Evolutionary conservation across 2,329 filamentous ascomycete species (phyloP).

Genomic region (Trematosphaeria pertusa): DNA sequence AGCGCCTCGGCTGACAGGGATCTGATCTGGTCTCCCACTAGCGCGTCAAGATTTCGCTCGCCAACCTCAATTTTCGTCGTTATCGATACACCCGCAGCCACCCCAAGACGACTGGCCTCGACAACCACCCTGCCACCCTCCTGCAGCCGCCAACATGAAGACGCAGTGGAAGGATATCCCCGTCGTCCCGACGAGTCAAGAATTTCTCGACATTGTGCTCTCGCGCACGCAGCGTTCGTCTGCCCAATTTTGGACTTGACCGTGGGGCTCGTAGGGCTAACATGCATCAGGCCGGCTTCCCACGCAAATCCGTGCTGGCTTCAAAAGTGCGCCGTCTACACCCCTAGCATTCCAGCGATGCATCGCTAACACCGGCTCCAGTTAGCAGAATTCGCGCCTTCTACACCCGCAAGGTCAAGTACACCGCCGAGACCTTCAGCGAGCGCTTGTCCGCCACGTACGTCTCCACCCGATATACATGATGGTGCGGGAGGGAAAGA

Average conservation of each 20-base stretch:
- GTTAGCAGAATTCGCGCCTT: constrained; percentile 93
- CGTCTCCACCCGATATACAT: too few species aligned
- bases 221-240: constrained; percentile 62
- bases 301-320: constrained; percentile 93
- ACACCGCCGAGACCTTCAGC: constrained; percentile 93
- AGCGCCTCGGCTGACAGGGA: too few species aligned
- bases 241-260: constrained; percentile 1
- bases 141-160: constrained; percentile 41
- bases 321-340: too few species aligned
- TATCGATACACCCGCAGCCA: too few species aligned
- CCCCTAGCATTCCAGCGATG: too few species aligned
- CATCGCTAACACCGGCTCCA: too few species aligned
- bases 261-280: constrained; percentile 25
- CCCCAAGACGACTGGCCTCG: too few species aligned
- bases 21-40: too few species aligned
- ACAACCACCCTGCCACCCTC: too few species aligned
- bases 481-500: too few species aligned
- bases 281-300: constrained; percentile 76
- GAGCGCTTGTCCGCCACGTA: constrained; percentile 93
- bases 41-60: too few species aligned
- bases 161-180: constrained; percentile 69
- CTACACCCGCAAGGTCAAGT: constrained; percentile 94
- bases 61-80: too few species aligned
- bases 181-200: constrained; percentile 88
- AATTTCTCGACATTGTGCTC: constrained; percentile 97